Conservation (phyloP, 1,139 yeast genomes). For the Kodamaea ohmeri region DNA sequence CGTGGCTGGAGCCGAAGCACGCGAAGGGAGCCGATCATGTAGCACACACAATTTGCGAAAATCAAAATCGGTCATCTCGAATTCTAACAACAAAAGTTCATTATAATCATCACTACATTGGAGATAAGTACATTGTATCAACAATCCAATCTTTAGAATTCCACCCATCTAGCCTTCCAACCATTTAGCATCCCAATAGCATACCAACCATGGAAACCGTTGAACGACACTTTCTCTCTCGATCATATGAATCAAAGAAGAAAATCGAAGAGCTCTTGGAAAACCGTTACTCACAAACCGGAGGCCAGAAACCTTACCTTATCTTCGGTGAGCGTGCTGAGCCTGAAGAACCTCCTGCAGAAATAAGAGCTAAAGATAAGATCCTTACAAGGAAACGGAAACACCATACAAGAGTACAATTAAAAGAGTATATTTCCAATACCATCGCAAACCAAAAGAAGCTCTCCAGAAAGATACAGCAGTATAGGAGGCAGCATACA, state of each 20-base stretch:
- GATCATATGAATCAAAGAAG: slow-evolving; percentile 45
- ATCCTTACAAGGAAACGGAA: slow-evolving; percentile 20
- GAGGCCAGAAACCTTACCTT: slow-evolving; percentile 54
- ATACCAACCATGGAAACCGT: slow-evolving; percentile 2
- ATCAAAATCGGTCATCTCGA: neutral
- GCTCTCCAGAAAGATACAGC: slow-evolving; percentile 32
- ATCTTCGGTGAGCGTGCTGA: slow-evolving; percentile 14
- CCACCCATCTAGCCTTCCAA: neutral
- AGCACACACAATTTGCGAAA: too few relatives aligned
- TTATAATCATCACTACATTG: too few relatives aligned
- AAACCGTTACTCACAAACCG: slow-evolving; percentile 53
- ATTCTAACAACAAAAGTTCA: too few relatives aligned
- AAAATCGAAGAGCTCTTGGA: slow-evolving; percentile 50
- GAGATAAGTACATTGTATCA: too few relatives aligned
- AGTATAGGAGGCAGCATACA: slow-evolving; percentile 23
- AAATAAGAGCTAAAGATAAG: slow-evolving; percentile 18
- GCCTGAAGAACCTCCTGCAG: slow-evolving; percentile 11
- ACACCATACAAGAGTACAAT: slow-evolving; percentile 41
- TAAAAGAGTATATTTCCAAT: slow-evolving; percentile 40
- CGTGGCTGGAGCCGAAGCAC: neutral
- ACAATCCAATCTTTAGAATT: neutral
- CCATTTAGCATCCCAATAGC: neutral
- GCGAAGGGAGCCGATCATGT: too few relatives aligned
- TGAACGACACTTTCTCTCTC: slow-evolving; percentile 53
- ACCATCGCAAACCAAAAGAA: slow-evolving; percentile 39